Evolutionary conservation across 2,329 filamentous ascomycete species (phyloP), one percentile per base, ranked within the genome.

Genomic region (Septoria linicola): DNA sequence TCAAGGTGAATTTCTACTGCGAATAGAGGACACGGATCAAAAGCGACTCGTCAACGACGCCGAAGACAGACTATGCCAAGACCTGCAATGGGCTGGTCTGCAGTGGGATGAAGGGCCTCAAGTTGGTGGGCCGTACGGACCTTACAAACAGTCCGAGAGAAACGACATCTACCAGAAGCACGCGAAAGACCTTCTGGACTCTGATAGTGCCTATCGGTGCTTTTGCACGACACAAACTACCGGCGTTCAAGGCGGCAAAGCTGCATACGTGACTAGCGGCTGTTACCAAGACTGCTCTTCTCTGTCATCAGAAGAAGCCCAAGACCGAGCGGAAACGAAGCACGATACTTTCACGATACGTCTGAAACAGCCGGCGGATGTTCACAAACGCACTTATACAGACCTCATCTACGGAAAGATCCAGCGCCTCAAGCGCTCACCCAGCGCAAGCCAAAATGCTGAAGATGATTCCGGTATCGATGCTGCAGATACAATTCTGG

Each of bases 1-100:
- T 0, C 85, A 87, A 3, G 93, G 93, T 5, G 87, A 95, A 68
- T 99, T 99, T 64, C 72, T 99, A 8, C 74, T 99, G 42, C 83
- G 93, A 8, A 84, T 99, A 57, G 93, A 99, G 73, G 93, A 99
- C 69, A 99, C 93, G 3, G 93, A 97, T 71, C 88, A 89, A 78
- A 89, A 86, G 73, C 83, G 93, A 54, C 85, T 92, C 7, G 83
- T 97, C 3, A 72, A 77, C 0, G 90, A 86, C 65, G 90, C 93
- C 1, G 90, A 96, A 68, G 70, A 84, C 54, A 80, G 84, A 49
- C 73, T 99, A 2, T 87, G 86, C 59, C 75, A 86, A 52, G 92
- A 97, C 66, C 72, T 99, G 47, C 77, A 79, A 72, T 99, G 93
- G 93, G 87, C 90, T 14, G 90, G 91, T 0, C 73, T 99, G 25